Evolutionary conservation across 2,329 filamentous ascomycete genomes (phyloP).

Genomic region (Aspergillus niger): DNA sequence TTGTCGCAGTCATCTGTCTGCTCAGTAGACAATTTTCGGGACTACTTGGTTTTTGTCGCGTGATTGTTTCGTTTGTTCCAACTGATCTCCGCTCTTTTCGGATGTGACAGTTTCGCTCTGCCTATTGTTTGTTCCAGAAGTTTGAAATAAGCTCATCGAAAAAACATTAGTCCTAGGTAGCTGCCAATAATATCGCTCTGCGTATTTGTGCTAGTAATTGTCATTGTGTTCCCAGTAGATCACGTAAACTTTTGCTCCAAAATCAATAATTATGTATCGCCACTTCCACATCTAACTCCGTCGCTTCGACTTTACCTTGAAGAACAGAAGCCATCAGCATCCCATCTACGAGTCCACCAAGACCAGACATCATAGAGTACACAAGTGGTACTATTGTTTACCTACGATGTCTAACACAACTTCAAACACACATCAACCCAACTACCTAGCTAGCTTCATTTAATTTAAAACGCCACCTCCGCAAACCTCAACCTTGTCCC

Average conservation of each 20-base stretch:
- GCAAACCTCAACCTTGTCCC: slow-evolving; percentile 42
- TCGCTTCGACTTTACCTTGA: too few species aligned
- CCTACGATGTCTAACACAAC: neutral
- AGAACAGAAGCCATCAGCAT: too few species aligned
- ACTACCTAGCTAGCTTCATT: neutral
- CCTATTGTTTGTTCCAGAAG: neutral
- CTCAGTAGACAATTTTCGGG: slow-evolving; percentile 13
- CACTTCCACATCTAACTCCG: too few species aligned
- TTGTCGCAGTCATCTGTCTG: neutral
- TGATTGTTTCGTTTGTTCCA: neutral
- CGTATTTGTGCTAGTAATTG: too few species aligned
- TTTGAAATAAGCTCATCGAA: neutral
- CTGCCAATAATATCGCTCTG: neutral
- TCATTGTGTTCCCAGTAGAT: too few species aligned
- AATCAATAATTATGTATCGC: too few species aligned
- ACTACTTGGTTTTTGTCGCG: slow-evolving; percentile 3
- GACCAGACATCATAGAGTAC: too few species aligned
- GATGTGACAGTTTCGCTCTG: neutral
- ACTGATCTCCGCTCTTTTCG: slow-evolving; percentile 6
- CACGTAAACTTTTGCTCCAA: too few species aligned
- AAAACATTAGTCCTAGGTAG: neutral
- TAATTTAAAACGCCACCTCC: slow-evolving; percentile 24
- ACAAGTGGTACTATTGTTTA: too few species aligned
- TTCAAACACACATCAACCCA: neutral
- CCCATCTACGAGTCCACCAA: too few species aligned